Base-by-base conservation (phyloP, 1,139 yeast genomes). In the Blastobotrys capitulatus region DNA sequence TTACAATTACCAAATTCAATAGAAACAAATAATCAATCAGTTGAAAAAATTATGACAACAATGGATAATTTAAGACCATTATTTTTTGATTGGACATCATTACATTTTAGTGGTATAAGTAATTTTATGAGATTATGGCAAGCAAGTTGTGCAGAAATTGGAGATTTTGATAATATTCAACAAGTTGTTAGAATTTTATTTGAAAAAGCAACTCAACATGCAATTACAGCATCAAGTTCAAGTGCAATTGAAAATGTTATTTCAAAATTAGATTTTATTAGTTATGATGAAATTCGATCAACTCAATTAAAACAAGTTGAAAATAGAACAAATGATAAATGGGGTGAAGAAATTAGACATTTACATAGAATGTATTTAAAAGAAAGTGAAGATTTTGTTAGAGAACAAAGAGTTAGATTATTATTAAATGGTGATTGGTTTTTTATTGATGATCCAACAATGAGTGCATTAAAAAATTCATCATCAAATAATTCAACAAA, bases 341-440 rank as follows among this genome's bases (percentile, higher is more conserved):
- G 75, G 74, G 61, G 67, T 12, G 54, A 56, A 2, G 69, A 72
- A 50, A 70, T 79, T 44, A 54, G 63, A 9, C 75, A 70, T 36
- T 83, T 87, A 59, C 77, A 80, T 60, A 67, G 68, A 13, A 68
- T 74, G 45, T 71, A 86, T 53, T 66, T 75, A 5, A 67, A 69
- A 16, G 92, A 87, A 61, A 87, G 85, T 0, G 71, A 76, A 56
- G 85, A 83, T 47, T 86, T 85, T 62, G 90, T 87, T n/a, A 75
- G 79, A 52, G 92, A 85, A 62, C 95, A 86, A 66, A 74, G 95
- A 57, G 80, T 84, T 42, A 69, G 84, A 49, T 82, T 82, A 60
- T 67, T 88, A 47, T 78, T 87, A 39, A 80, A 79, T 58, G 96
- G 96, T 3, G 78, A 87, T 2, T 87, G 95, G 95, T 92, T 86